Evolutionary conservation across 805 yeast species (phyloP).

Genomic region (Wickerhamiella shivajii): DNA sequence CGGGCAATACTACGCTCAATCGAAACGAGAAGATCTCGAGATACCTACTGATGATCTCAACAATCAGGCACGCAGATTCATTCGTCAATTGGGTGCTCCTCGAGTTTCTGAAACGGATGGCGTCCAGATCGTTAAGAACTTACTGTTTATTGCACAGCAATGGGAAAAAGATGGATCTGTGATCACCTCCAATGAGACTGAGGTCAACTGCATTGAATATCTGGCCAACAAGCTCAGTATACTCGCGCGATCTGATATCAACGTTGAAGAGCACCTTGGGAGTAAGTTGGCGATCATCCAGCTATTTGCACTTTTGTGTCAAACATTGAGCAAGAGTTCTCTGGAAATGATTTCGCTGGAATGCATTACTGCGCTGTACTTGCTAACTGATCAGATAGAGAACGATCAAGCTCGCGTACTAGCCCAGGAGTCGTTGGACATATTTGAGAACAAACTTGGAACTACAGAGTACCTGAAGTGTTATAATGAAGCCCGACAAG

Average conservation of each 20-base stretch:
- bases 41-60: slow-evolving; percentile 41
- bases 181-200: slow-evolving; percentile 11
- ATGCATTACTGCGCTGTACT: slow-evolving; percentile 40
- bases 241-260: slow-evolving; percentile 43
- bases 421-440: slow-evolving; percentile 49
- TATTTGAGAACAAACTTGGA: slow-evolving; percentile 57
- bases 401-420: slow-evolving; percentile 39
- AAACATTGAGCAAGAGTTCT: slow-evolving; percentile 33
- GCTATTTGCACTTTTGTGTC: slow-evolving; percentile 48
- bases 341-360: slow-evolving; percentile 32
- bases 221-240: slow-evolving; percentile 47
- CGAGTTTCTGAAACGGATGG: slow-evolving; percentile 48
- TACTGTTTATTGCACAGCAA: slow-evolving; percentile 41
- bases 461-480: slow-evolving; percentile 48
- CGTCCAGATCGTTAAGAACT: slow-evolving; percentile 47
- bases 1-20: slow-evolving; percentile 35
- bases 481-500: slow-evolving; percentile 49
- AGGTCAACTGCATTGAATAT: slow-evolving; percentile 38
- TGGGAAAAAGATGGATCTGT: slow-evolving; percentile 37
- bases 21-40: slow-evolving; percentile 17
- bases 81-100: slow-evolving; percentile 78
- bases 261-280: slow-evolving; percentile 30
- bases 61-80: slow-evolving; percentile 41
- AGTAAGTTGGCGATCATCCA: slow-evolving; percentile 61
- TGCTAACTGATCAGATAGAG: slow-evolving; percentile 25